Conservation (phyloP, 441 rosid species). For the Arabidopsis lyrata region DNA sequence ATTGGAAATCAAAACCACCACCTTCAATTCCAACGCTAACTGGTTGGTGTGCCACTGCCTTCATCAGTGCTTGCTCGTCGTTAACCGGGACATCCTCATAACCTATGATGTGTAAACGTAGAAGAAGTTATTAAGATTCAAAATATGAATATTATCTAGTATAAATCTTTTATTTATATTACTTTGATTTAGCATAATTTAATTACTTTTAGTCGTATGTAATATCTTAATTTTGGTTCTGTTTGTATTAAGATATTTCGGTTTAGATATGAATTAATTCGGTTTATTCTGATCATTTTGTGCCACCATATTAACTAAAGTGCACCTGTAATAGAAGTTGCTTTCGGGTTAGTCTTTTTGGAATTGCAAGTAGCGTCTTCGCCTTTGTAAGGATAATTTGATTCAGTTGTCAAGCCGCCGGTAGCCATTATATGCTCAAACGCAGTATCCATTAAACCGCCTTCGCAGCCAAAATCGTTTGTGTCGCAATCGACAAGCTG, state of each 20-base stretch:
- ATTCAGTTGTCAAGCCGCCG: constrained; percentile 51
- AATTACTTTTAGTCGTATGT: no score
- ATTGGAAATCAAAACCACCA: constrained; percentile 40
- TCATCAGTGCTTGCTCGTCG: constrained; percentile 49
- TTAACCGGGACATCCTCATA: constrained; percentile 52
- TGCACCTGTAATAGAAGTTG: constrained; percentile 40
- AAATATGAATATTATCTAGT: not conserved
- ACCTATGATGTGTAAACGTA: constrained; percentile 30
- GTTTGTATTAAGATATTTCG: no score
- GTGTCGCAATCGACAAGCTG: constrained; percentile 46
- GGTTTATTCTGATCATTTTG: no score
- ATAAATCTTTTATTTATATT: no score
- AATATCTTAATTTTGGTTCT: no score
- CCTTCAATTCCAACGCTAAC: constrained; percentile 44
- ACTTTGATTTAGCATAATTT: no score
- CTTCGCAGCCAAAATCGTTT: constrained; percentile 39
- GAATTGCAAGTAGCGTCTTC: constrained; percentile 46
- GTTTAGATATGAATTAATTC: not conserved
- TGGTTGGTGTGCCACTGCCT: constrained; percentile 48
- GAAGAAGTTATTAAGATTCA: not conserved
- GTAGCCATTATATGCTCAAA: constrained; percentile 47
- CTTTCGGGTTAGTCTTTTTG: constrained; percentile 13
- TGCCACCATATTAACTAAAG: no score
- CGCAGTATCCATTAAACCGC: constrained; percentile 52
- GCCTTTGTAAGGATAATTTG: constrained; percentile 51